Evolutionary conservation across 1,139 yeast genomes (phyloP).

Genomic region (Groenewaldozyma sp.): DNA sequence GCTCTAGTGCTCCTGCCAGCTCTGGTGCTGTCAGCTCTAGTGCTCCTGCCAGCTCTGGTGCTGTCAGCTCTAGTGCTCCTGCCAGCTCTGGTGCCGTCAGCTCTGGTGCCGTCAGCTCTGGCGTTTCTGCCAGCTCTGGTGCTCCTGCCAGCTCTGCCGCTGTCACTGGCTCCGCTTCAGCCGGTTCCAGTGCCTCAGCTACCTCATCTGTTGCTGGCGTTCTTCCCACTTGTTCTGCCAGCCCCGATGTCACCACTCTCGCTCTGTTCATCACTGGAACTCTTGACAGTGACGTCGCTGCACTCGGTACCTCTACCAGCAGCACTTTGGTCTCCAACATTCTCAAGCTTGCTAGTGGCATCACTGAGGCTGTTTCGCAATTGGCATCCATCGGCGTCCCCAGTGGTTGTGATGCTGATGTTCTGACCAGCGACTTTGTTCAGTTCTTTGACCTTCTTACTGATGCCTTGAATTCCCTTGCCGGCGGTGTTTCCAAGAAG

Average conservation of each 20-base stretch:
- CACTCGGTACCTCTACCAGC: not conserved
- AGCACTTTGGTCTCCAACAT: not conserved
- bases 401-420: not conserved
- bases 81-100: no score
- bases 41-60: no score
- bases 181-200: no score
- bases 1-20: no score
- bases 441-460: not conserved
- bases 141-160: no score
- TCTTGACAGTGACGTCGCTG: not conserved
- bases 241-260: constrained; percentile 1
- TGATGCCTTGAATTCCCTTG: not conserved
- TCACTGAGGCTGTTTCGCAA: not conserved
- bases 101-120: no score
- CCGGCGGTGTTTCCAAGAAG: constrained; percentile 2
- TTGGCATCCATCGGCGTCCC: not conserved
- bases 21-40: no score
- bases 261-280: not conserved
- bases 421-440: not conserved
- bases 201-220: no score
- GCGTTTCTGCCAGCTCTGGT: no score
- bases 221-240: no score
- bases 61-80: no score
- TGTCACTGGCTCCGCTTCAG: no score
- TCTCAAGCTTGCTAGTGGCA: not conserved